These are phyloP conservation scores for Neurospora sp. DNA, from an alignment of 495 filamentous ascomycete species.

Conservation along the genomic window DNA sequence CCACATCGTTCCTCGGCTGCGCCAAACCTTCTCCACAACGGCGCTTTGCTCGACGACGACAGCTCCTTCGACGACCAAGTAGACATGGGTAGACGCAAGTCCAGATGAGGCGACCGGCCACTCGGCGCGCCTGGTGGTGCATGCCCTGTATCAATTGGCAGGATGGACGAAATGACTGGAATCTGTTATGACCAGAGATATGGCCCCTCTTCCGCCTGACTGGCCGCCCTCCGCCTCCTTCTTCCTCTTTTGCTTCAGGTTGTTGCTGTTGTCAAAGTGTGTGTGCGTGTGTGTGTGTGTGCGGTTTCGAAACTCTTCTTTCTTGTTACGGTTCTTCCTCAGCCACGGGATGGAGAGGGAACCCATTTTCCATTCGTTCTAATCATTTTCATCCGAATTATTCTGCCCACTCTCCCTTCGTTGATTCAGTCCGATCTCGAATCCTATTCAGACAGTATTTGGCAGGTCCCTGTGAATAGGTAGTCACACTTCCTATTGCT, in stretches of 20 bases:
- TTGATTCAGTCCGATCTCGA: not conserved
- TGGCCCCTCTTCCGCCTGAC: not conserved
- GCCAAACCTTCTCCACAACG: constrained; percentile 18
- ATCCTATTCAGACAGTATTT: not conserved
- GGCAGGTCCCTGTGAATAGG: not conserved
- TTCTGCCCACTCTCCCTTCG: not conserved
- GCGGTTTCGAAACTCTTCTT: not conserved
- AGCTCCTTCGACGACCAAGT: constrained; percentile 6
- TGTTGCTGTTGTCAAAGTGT: not conserved
- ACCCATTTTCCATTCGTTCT: not conserved
- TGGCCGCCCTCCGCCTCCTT: not conserved
- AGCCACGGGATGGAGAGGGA: not conserved
- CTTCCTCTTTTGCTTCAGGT: not conserved
- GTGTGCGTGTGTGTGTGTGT: not conserved
- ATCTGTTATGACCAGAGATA: not conserved
- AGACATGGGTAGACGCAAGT: constrained; percentile 4
- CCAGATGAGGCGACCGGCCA: not conserved
- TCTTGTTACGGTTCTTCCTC: not conserved
- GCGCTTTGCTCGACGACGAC: constrained; percentile 13
- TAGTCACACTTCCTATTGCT: not conserved
- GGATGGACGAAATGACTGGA: not conserved
- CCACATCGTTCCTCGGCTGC: constrained; percentile 1
- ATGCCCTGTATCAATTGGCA: not conserved
- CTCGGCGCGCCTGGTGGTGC: not conserved
- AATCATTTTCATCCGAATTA: not conserved